phyloP scores from a whole-genome alignment of 2,329 filamentous ascomycete genomes.

The Sphaerulina vaccinii region DNA sequence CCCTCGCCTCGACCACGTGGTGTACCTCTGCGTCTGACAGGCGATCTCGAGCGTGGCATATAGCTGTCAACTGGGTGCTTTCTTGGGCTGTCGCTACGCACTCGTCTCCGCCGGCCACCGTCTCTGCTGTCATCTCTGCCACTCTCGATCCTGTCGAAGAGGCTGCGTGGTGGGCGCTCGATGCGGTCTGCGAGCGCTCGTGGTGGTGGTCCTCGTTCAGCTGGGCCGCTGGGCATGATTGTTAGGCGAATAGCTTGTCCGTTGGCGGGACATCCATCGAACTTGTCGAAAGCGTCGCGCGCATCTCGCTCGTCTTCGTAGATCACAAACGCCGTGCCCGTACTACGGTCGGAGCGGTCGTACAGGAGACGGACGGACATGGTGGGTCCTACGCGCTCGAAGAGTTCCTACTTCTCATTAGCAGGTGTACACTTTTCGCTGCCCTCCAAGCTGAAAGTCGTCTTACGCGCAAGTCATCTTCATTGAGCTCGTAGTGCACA shows the following conservation, averaged over 20 bases:
- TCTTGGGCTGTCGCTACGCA: conserved; percentile 47
- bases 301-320: conserved; percentile 73
- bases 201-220: conserved; percentile 38
- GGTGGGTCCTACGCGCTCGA: conserved; percentile 73
- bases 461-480: conserved; percentile 75
- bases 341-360: conserved; percentile 83
- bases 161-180: conserved; percentile 55
- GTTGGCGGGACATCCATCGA: conserved; percentile 86
- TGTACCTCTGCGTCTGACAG: conserved; percentile 51
- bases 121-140: conserved; percentile 40
- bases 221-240: conserved; percentile 58
- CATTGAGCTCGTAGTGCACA: conserved; percentile 85
- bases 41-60: conserved; percentile 61
- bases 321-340: conserved; percentile 79
- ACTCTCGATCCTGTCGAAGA: conserved; percentile 61
- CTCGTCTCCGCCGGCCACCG: conserved; percentile 23
- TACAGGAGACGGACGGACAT: conserved; percentile 70
- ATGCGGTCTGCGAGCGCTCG: conserved; percentile 47
- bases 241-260: conserved; percentile 73
- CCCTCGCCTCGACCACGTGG: conserved; percentile 49
- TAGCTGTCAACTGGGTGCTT: conserved; percentile 75
- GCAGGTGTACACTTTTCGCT: background rate
- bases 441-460: background rate
- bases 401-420: conserved; percentile 64
- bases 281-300: conserved; percentile 71